phyloP scores from a whole-genome alignment of 106 monocot genomes.

The Agapanthus africanus region DNA sequence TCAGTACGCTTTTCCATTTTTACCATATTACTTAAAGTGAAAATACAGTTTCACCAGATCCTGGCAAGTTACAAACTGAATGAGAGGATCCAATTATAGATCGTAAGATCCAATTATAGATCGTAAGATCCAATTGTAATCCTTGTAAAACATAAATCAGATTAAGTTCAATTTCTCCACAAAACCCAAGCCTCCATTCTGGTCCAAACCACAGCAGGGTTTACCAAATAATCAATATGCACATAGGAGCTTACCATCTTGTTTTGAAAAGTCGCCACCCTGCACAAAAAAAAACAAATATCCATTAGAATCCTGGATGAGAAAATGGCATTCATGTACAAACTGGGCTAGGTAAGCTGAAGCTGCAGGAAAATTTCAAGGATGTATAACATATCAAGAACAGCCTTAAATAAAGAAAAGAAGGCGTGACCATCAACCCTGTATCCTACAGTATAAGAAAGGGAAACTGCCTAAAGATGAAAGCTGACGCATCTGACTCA shows the following conservation, averaged over 20 bases:
- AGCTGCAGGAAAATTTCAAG: conserved; percentile 9
- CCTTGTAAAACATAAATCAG: background rate
- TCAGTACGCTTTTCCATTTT: too few relatives aligned
- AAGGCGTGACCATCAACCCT: conserved; percentile 61
- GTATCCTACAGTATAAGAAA: conserved; percentile 58
- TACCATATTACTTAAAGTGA: too few relatives aligned
- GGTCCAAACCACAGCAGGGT: too few relatives aligned
- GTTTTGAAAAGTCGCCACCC: too few relatives aligned
- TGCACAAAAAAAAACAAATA: too few relatives aligned
- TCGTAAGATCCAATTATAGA: background rate
- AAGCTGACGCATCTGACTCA: too few relatives aligned
- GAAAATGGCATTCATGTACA: background rate
- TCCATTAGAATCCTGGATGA: background rate
- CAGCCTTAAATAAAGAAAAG: conserved; percentile 84
- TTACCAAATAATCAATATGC: background rate
- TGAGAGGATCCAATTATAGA: background rate
- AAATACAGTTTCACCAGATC: background rate
- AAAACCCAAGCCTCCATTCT: background rate
- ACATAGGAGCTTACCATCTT: too few relatives aligned
- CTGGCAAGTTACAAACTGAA: background rate
- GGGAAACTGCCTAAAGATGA: conserved; percentile 36
- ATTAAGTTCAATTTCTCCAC: background rate
- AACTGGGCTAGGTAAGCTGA: background rate
- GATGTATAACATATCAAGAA: conserved; percentile 42
- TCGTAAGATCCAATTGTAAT: too few relatives aligned